These are phyloP conservation scores for Artemisia annua DNA, from an alignment of 129 eudicot species.

Conservation along the genomic window DNA sequence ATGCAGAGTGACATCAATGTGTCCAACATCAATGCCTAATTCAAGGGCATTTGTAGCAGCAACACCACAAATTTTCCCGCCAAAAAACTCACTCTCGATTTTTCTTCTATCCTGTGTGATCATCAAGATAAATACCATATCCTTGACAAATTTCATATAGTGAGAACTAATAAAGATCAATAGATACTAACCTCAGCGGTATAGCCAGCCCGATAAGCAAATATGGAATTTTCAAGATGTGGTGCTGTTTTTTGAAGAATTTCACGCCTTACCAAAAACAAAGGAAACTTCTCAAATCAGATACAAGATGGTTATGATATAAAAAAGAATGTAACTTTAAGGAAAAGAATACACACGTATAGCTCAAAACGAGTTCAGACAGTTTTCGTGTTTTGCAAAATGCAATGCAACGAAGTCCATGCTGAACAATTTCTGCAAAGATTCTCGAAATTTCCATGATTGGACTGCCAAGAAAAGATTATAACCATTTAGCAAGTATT, in stretches of 20 bases:
- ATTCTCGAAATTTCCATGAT: conserved; percentile 76
- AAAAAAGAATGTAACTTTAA: conserved; percentile 5
- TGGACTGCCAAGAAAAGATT: conserved; percentile 60
- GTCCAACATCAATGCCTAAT: conserved; percentile 96
- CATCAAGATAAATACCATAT: conserved; percentile 12
- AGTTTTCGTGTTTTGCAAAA: conserved; percentile 98
- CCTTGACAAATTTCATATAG: background rate
- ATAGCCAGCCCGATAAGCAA: conserved; percentile 88
- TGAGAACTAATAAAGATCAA: background rate
- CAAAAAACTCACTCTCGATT: conserved; percentile 75
- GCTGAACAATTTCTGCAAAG: conserved; percentile 90
- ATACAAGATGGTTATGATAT: conserved; percentile 13
- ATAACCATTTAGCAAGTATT: background rate
- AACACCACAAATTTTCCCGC: conserved; percentile 76
- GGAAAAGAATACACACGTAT: conserved; percentile 63
- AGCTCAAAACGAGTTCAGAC: conserved; percentile 85
- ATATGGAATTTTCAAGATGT: conserved; percentile 55
- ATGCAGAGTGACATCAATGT: conserved; percentile 92
- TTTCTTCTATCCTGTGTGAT: conserved; percentile 76
- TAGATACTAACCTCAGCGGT: conserved; percentile 64
- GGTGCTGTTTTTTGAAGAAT: conserved; percentile 84
- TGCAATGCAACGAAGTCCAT: conserved; percentile 94
- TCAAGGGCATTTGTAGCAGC: conserved; percentile 99
- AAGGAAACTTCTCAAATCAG: conserved; percentile 18
- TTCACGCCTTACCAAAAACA: conserved; percentile 60